Percentiles rank a stretch among this genome's conserved stretches.
phyloP scores from a whole-genome alignment of 1,139 yeast species.

The Wickerhamomyces sp. region DNA sequence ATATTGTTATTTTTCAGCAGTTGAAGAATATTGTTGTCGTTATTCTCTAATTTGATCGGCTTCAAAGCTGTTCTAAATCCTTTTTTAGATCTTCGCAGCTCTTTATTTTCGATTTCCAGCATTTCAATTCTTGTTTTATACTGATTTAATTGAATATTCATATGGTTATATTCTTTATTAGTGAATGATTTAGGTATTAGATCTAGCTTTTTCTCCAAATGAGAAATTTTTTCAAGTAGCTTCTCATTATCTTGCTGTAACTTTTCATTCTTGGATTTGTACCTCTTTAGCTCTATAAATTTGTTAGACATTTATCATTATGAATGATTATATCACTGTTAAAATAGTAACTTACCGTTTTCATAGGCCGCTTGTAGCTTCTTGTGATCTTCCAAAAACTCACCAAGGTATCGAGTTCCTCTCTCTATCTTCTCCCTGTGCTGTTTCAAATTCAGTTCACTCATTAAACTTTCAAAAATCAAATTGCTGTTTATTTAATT shows the following conservation, averaged over 20 bases:
- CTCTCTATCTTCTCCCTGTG: not conserved
- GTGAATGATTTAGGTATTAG: not conserved
- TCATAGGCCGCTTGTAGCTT: not conserved
- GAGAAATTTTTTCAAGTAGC: not conserved
- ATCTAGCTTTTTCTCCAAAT: slow-evolving; percentile 1
- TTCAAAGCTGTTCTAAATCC: slow-evolving; percentile 2
- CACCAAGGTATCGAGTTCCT: not conserved
- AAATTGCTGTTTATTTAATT: too few relatives aligned
- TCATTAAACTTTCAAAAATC: too few relatives aligned
- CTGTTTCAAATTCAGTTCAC: not conserved
- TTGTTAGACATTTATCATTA: not conserved
- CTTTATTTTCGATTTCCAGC: slow-evolving; percentile 1
- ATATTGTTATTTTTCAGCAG: slow-evolving; percentile 20
- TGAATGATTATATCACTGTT: not conserved
- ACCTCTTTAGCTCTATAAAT: not conserved
- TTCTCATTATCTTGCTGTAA: not conserved
- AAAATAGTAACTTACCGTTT: not conserved
- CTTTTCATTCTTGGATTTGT: too few relatives aligned
- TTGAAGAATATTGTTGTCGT: slow-evolving; percentile 10
- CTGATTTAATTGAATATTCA: slow-evolving; percentile 7
- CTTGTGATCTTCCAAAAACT: not conserved
- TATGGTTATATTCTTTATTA: slow-evolving; percentile 3
- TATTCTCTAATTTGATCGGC: slow-evolving; percentile 1
- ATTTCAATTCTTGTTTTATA: slow-evolving; percentile 2
- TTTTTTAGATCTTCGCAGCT: not conserved